Conservation (phyloP, 2,329 filamentous ascomycete species). For the Stagonosporopsis cucurbitacearum region DNA sequence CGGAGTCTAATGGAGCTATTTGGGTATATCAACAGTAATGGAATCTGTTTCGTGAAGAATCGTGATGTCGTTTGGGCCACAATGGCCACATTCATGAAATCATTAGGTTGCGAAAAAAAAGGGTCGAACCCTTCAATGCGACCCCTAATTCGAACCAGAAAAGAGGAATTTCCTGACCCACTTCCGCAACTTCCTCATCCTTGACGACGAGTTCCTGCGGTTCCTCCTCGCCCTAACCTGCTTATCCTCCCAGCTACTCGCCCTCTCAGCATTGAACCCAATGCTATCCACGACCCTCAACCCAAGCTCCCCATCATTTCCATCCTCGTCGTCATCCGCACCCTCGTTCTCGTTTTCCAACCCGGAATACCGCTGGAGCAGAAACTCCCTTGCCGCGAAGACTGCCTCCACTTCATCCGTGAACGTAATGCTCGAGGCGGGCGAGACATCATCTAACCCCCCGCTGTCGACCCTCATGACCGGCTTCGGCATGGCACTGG, state of each 20-base stretch:
- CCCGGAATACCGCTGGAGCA: background rate
- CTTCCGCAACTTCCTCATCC: background rate
- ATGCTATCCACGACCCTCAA: constrained; percentile 5
- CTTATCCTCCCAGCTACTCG: constrained; percentile 2
- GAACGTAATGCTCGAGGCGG: constrained; percentile 5
- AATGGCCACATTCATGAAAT: background rate
- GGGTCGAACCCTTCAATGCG: background rate
- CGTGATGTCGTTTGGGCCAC: background rate
- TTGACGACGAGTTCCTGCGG: background rate
- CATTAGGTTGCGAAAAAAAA: background rate
- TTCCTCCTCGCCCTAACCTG: background rate
- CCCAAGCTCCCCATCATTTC: background rate
- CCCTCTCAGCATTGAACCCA: constrained; percentile 2
- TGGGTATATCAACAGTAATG: background rate
- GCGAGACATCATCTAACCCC: constrained; percentile 1
- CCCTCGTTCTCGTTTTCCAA: background rate
- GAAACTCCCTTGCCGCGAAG: background rate
- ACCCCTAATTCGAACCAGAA: background rate
- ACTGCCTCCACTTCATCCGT: constrained; percentile 5
- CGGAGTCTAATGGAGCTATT: background rate
- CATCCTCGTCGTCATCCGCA: background rate
- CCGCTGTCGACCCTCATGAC: constrained; percentile 6
- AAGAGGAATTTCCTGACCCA: background rate
- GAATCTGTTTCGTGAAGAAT: background rate
- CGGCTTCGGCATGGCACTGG: background rate